Base-by-base conservation (phyloP, 2,329 filamentous ascomycete species). In the Penicillium verrucosum region DNA sequence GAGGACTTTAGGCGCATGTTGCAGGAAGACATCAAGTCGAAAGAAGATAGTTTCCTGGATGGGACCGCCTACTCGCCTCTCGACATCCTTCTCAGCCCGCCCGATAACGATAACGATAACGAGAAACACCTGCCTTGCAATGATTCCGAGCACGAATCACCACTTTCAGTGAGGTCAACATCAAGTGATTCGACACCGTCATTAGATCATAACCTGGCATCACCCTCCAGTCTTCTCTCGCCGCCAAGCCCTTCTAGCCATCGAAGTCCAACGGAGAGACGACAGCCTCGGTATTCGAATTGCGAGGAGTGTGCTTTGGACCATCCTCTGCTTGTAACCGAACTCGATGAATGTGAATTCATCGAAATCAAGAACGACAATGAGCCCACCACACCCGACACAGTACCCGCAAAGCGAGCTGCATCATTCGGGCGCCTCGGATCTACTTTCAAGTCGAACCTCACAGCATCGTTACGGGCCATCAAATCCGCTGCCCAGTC, bases 401-500 rank as follows among this genome's bases (percentile, higher is more conserved):
- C 56, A 4, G 54, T 46, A 3, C 54, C 60, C 27, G 48, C 54
- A 37, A 69, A 62, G 41, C 58, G 51, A 48, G 46, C 69, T 70
- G 56, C 65, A 67, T 37, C 66, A 60, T 57, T 71, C 63, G 58
- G 71, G 63, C 78, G 78, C 52, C 60, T 78, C 5, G 74, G 74
- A 49, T 76, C 75, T 18, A 80, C 78, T 1, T 83, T 87, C 73
- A 85, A 83, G 59, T 87, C 85, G 0, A 87, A 87, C 58, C 74
- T 87, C 42, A 87, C 84, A 0, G 82, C 83, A 2, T 87, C 85
- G 0, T 70, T 87, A 21, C 81, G 84, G 58, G 83, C 82, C 4
- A 78, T 87, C 49, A 85, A 83, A 70, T 82, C 82, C 7, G 83
- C 83, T 0, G 84, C 84, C 11, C 83, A 81, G 55, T 83, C 82